These are phyloP conservation scores for Bacterosira constricta DNA, from an alignment of 108 stramenopile species.

Conservation along the genomic window DNA sequence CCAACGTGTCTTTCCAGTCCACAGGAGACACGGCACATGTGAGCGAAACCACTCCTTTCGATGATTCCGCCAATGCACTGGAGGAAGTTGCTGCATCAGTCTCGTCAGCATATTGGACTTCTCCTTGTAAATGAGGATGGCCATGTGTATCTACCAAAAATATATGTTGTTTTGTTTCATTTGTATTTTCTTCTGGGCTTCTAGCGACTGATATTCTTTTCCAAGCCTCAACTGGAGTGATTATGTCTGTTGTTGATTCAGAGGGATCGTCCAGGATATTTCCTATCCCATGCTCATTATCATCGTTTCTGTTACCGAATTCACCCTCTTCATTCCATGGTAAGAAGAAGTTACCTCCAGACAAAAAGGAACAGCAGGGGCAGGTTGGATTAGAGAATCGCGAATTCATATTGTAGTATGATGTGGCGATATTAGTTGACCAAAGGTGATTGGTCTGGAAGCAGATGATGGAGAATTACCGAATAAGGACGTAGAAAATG, in stretches of 20 bases:
- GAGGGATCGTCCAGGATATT: background rate
- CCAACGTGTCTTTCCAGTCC: constrained; percentile 70
- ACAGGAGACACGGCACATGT: constrained; percentile 68
- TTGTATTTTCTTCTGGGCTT: background rate
- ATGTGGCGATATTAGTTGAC: no score
- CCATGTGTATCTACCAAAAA: constrained; percentile 80
- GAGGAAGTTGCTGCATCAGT: background rate
- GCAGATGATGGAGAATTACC: background rate
- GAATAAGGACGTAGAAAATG: background rate
- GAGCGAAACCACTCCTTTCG: constrained; percentile 46
- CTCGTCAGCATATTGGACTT: constrained; percentile 42
- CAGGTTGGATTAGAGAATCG: constrained; percentile 12
- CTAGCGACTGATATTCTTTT: constrained; percentile 19
- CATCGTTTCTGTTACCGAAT: no score
- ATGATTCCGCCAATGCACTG: background rate
- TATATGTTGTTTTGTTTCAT: background rate
- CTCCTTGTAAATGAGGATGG: constrained; percentile 76
- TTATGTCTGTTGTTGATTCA: constrained; percentile 3
- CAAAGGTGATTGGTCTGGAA: background rate
- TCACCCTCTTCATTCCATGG: constrained; percentile 5
- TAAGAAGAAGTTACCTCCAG: constrained; percentile 24
- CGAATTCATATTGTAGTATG: no score
- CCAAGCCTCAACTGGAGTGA: constrained; percentile 37
- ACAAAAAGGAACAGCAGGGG: constrained; percentile 50
- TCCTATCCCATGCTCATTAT: background rate